Conservation (phyloP, 202 grass and related monocot species). For the Bolboschoenoplectus hybrid region DNA sequence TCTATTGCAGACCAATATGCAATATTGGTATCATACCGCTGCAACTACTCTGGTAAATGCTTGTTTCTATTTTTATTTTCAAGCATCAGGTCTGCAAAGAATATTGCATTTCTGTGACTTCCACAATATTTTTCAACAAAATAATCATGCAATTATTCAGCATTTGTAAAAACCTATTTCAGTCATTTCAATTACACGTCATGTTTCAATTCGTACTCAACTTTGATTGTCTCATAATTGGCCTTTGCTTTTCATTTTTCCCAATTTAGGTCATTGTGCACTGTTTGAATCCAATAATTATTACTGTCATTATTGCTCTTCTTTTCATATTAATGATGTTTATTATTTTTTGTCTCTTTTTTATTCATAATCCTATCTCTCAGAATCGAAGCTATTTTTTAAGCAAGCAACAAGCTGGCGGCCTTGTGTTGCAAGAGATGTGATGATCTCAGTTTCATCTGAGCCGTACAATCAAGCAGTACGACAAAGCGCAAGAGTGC, state of each 20-base stretch:
- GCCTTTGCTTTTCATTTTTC: neutral
- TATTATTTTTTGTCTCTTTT: constrained; percentile 15
- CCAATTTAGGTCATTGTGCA: neutral
- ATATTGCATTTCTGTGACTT: neutral
- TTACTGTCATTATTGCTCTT: neutral
- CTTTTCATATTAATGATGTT: neutral
- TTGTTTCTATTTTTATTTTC: neutral
- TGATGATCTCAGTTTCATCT: constrained; percentile 90
- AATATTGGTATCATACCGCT: constrained; percentile 86
- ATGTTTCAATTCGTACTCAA: neutral
- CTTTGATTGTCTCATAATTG: constrained; percentile 13
- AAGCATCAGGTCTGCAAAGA: neutral
- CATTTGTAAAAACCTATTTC: constrained; percentile 30
- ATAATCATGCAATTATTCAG: constrained; percentile 24
- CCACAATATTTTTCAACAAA: neutral
- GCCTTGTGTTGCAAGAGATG: constrained; percentile 77
- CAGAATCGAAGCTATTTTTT: constrained; percentile 98
- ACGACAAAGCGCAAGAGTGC: constrained; percentile 56
- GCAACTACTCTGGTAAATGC: constrained; percentile 84
- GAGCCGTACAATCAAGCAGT: constrained; percentile 64
- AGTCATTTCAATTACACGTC: neutral
- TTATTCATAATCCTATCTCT: constrained; percentile 28
- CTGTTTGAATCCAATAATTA: neutral
- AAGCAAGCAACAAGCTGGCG: constrained; percentile 86
- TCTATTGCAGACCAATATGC: constrained; percentile 73